Percentiles rank a stretch among this genome's conserved stretches.
Conservation (phyloP, 225 moss, liverwort and hornwort genomes). For the Polytrichum formosum region DNA sequence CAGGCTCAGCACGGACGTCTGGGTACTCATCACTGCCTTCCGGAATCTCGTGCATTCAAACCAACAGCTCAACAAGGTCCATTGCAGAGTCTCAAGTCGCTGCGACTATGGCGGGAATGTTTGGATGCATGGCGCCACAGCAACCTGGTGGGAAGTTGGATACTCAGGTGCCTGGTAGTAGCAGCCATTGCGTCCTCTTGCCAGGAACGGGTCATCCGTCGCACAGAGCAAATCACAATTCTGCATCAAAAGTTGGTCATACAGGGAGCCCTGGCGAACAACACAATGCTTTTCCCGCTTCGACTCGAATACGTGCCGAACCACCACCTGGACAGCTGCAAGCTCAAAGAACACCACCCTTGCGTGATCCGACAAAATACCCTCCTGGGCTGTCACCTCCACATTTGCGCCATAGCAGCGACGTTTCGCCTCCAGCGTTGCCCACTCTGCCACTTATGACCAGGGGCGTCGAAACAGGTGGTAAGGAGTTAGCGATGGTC, state of each 20-base stretch:
- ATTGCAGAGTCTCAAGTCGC: conserved; percentile 38
- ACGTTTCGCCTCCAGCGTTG: conserved; percentile 7
- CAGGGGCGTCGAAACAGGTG: conserved; percentile 4
- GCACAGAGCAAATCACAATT: neutral
- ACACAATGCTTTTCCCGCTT: neutral
- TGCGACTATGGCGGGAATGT: conserved; percentile 47
- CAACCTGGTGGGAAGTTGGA: conserved; percentile 8
- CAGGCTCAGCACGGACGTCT: conserved; percentile 11
- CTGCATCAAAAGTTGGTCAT: conserved; percentile 4
- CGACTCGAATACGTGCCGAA: neutral
- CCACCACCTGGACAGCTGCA: neutral
- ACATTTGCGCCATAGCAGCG: neutral
- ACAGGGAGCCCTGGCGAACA: conserved; percentile 16
- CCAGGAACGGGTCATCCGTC: neutral
- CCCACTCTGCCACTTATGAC: conserved; percentile 28
- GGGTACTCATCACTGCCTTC: conserved; percentile 4
- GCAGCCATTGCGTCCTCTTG: neutral
- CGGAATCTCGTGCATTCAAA: conserved; percentile 1
- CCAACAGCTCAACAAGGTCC: conserved; percentile 20
- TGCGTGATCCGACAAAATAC: neutral
- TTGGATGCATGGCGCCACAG: conserved; percentile 39
- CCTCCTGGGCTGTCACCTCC: neutral
- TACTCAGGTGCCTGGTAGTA: neutral
- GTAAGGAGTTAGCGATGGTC: neutral
- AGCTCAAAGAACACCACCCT: neutral